Evolutionary conservation across 1,284 basidiomycete species (phyloP), one percentile per base, ranked within the genome.

Genomic region (Omphalotus olearius): DNA sequence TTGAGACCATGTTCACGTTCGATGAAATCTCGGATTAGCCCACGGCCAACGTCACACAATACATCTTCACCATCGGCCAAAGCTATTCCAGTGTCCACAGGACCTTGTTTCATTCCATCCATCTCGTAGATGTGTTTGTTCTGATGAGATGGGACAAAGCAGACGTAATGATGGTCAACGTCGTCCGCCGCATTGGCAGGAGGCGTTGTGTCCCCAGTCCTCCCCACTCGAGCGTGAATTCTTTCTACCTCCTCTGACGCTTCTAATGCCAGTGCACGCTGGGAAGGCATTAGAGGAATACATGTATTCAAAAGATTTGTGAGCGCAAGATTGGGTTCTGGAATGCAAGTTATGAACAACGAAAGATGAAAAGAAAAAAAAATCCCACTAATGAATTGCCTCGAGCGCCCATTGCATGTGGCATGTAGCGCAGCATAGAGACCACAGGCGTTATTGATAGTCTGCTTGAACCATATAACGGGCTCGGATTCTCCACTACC

Each of bases 361-460:
- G 30, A 33, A 16, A 3, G 14, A 9, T 6, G 16, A 20, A 43
- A 16, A 11, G 11, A 25, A n/a, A 11, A 17, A 28, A 16, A 4
- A 6, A 11, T 55, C 59, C 46, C 40, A 69, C 66, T 53, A 46
- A 68, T 64, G 50, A 58, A 60, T 6, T 57, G 40, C 13, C 56
- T 56, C 16, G 60, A 64, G 7, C 51, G 49, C 1, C 60, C 64
- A 47, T 69, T 71, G 16, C 59, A 58, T 10, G 66, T 54, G 3
- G 65, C 62, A 48, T 71, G 68, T 47, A 70, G 52, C 48, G 69
- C 57, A 3, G 60, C 68, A 42, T 68, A 68, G 7, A 69, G 50
- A 14, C 69, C 68, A 50, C 68, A 71, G 2, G 69, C 68, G 48
- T 68, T 64, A 13, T 60, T 50, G 41, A 70, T 68, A 6, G 64